Evolutionary conservation across 2,329 filamentous ascomycete species (phyloP), one percentile per base, ranked within the genome.

Genomic region (Epichloe coenophiala): DNA sequence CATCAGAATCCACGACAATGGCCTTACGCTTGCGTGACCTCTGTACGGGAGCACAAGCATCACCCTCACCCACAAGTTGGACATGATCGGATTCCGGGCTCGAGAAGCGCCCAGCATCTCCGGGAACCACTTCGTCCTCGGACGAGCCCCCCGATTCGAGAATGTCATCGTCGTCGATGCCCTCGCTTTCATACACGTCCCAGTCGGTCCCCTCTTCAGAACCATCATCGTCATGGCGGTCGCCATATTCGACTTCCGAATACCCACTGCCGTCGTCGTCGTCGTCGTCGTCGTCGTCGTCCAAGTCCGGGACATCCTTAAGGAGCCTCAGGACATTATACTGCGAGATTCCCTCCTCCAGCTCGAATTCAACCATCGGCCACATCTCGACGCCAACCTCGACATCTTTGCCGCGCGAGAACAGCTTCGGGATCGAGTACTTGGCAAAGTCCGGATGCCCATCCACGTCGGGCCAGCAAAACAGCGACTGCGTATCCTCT

Each of bases 131-230:
- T 15, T 55, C 51, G 13, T 57, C 50, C 12, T 61, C 62, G 3
- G 51, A 55, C 13, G 56, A 54, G 1, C 58, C 53, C 1, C 52
- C 52, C 3, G 55, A 51, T 15, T 65, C 60, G 1, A 58, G 51
- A 12, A 67, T 59, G 8, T 60, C 59, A 1, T 50, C 58, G 45
- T 70, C 67, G 38, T 70, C 67, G 6, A 71, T 69, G 0, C 65
- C 66, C 0, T 68, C 66, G 42, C 67, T 68, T 39, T 71, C 68
- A 15, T 71, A 70, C 43, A 64, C 60, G 33, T 67, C 57, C 2
- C 55, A 50, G 0, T 60, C 57, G 0, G 53, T 51, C 0, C 56
- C 52, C 0, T 52, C 52, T 27, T 48, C 45, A 31, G 50, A 39
- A 3, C 56, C 53, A 6, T 57, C 53, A 3, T 53, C 53, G 7